A percentile compares a stretch with the other conserved stretches of the same genome.
Conservation (phyloP, 129 eudicot genomes). For the Kitagawia praeruptora region DNA sequence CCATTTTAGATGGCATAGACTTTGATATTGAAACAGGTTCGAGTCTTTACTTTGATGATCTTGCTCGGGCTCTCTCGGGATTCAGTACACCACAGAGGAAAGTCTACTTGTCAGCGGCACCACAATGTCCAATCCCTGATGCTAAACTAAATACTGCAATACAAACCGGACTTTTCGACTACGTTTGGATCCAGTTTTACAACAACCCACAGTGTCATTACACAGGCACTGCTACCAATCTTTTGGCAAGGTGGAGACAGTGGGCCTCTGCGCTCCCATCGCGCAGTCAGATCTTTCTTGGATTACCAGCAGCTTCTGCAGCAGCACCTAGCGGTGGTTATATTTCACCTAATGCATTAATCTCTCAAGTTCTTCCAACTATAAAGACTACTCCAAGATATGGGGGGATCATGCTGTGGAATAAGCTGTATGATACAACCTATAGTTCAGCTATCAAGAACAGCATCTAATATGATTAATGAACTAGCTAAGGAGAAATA, state of each 20-base stretch:
- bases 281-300: slow-evolving; percentile 39
- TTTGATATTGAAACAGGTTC: slow-evolving; percentile 54
- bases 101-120: slow-evolving; percentile 69
- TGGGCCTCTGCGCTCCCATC: slow-evolving; percentile 40
- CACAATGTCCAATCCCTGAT: slow-evolving; percentile 69
- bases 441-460: slow-evolving; percentile 40
- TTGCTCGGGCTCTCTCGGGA: slow-evolving; percentile 38
- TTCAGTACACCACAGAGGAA: slow-evolving; percentile 28
- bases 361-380: slow-evolving; percentile 40
- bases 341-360: slow-evolving; percentile 46
- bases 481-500: neutral
- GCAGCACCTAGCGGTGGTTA: slow-evolving; percentile 71
- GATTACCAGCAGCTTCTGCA: slow-evolving; percentile 65
- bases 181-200: slow-evolving; percentile 74
- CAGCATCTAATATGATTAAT: slow-evolving; percentile 15
- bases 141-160: slow-evolving; percentile 27
- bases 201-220: slow-evolving; percentile 61
- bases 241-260: slow-evolving; percentile 41
- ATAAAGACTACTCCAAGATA: slow-evolving; percentile 47
- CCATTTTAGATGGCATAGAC: slow-evolving; percentile 65
- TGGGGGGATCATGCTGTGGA: slow-evolving; percentile 86
- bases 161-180: slow-evolving; percentile 53
- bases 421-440: slow-evolving; percentile 52
- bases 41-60: slow-evolving; percentile 32
- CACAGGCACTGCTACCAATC: slow-evolving; percentile 24